Conservation (phyloP, 2,329 filamentous ascomycete species). For the Colletotrichum neosansevieriae region DNA sequence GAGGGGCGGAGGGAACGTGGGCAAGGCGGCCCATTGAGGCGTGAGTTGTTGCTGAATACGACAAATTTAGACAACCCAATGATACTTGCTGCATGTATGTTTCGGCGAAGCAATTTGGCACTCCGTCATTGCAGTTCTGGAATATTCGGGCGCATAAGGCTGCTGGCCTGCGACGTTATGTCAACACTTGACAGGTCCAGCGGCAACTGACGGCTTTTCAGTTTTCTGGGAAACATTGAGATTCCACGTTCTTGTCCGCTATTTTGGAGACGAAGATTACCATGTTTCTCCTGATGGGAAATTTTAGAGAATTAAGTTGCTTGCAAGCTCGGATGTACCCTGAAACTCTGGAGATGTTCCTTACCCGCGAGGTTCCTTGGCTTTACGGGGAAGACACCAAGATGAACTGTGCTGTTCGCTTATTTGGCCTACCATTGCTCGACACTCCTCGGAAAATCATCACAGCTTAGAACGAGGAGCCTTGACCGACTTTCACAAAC, state of each 20-base stretch:
- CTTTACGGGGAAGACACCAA: background rate
- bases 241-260: no score
- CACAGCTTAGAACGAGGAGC: background rate
- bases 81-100: background rate
- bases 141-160: background rate
- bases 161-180: background rate
- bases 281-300: no score
- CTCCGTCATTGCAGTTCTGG: background rate
- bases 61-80: background rate
- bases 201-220: background rate
- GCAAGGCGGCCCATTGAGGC: background rate
- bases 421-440: no score
- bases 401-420: background rate
- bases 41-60: background rate
- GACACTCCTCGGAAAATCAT: background rate
- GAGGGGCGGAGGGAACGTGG: conserved; percentile 15
- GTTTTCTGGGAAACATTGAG: background rate
- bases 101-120: background rate
- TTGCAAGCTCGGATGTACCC: conserved; percentile 10
- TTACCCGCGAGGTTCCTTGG: background rate
- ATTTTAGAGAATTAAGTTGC: no score
- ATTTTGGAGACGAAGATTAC: no score
- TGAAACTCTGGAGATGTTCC: conserved; percentile 11
- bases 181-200: background rate
- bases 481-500: background rate